phyloP scores from a whole-genome alignment of 192 early-diverging fungal genomes.

The Backusella tarrabulga region DNA sequence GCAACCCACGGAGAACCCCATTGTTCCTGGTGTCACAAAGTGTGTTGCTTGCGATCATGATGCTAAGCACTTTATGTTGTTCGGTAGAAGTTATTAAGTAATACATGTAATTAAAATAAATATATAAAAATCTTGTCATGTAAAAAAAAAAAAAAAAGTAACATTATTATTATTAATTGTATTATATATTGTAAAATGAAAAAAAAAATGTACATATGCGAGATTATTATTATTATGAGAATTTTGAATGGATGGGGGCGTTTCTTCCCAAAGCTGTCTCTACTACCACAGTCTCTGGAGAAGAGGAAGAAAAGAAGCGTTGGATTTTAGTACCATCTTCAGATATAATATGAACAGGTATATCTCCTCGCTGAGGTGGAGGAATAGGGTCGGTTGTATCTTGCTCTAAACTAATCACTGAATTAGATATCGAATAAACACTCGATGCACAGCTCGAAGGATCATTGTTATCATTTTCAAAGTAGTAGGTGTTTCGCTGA shows the following conservation, averaged over 20 bases:
- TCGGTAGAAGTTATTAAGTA: conserved; percentile 80
- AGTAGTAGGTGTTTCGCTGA: not conserved
- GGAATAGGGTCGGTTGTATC: not conserved
- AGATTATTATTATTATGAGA: not conserved
- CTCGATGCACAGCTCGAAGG: not conserved
- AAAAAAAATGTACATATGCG: not conserved
- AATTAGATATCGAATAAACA: conserved; percentile 7
- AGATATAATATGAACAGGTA: not conserved
- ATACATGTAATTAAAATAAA: not conserved
- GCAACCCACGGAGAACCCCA: conserved; percentile 84
- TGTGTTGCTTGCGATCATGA: conserved; percentile 78
- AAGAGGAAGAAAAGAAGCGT: not conserved
- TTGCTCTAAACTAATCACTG: conserved; percentile 16
- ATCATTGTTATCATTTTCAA: not conserved
- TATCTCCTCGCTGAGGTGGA: not conserved
- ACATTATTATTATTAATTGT: too few species aligned
- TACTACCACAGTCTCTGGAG: not conserved
- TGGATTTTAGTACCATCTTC: not conserved
- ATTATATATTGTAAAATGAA: not conserved
- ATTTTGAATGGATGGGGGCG: conserved; percentile 10
- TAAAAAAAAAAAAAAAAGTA: too few species aligned
- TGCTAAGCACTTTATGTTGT: conserved; percentile 80
- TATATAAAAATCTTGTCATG: not conserved
- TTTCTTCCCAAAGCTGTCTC: conserved; percentile 13
- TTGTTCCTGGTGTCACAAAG: conserved; percentile 84